phyloP scores from a whole-genome alignment of 208 protist genomes.

The Naegleria fowleri region DNA sequence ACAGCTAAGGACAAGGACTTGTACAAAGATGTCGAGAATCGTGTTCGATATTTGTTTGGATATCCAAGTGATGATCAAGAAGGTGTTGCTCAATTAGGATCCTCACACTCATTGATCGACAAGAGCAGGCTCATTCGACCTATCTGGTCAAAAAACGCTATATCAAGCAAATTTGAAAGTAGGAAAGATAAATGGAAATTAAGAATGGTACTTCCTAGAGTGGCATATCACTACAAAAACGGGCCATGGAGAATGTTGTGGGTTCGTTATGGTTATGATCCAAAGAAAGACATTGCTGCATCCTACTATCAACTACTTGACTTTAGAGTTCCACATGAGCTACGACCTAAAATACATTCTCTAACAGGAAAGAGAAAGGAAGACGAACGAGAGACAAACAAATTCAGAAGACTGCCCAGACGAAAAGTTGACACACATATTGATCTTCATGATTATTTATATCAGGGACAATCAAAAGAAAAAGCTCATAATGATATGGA shows the following conservation, averaged over 20 bases:
- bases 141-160: background rate
- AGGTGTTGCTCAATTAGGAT: too few relatives aligned
- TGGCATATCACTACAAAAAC: conserved; percentile 11
- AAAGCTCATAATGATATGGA: background rate
- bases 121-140: background rate
- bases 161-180: background rate
- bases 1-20: background rate
- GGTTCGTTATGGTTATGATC: background rate
- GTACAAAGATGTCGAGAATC: background rate
- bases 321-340: conserved; percentile 17
- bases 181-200: background rate
- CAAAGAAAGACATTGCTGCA: background rate
- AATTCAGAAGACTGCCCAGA: background rate
- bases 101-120: background rate
- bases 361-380: background rate
- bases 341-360: background rate
- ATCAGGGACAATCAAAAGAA: background rate
- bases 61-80: background rate
- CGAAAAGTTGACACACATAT: background rate
- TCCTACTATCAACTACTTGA: conserved; percentile 4
- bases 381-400: background rate
- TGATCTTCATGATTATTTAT: conserved; percentile 4
- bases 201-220: background rate
- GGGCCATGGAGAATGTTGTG: conserved; percentile 16
- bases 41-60: background rate